Base-by-base conservation (phyloP, 169 alveolate genomes). In the Haemoproteus tartakovskyi region DNA sequence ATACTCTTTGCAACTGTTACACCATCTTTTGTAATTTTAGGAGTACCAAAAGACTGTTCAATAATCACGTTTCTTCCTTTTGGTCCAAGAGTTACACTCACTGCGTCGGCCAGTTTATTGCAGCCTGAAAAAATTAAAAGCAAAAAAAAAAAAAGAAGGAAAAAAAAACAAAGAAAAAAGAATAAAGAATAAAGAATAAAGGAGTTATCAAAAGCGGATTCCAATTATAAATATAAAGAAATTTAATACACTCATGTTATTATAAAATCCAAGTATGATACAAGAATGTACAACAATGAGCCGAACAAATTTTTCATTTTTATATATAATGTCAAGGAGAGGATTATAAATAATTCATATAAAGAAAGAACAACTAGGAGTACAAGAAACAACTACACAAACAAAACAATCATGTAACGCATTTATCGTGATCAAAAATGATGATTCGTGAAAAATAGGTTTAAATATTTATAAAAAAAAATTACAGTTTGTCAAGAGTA, bases 11-110 rank as follows among this genome's bases (percentile, higher is more conserved):
- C 99, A 14, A 98, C 99, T 0, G 99, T 97, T 27, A 98, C 99
- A 8, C 99, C 99, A 82, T 98, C 99, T 87, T 98, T 98, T 40
- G 99, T 97, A 79, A 98, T 96, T 89, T 96, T 97, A 3, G 99
- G 99, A 0, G 96, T 80, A 2, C 97, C 96, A 84, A 91, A 96
- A 5, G 95, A 79, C 87, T 94, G 95, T 67, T 96, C 98, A 37
- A 98, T 93, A 36, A 98, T 97, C 12, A 97, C 99, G 67, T 98
- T 98, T 78, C 99, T 92, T 30, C 99, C 99, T 91, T 95, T 94
- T 22, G 99, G 99, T 24, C 99, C 99, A 30, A 98, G 90, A 2
- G 99, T 98, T 19, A 95, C 98, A 78, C 97, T 95, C 24, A 98
- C 99, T 0, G 99, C 99, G 80, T 98, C 99, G 16, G 99, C 99